These are phyloP conservation scores for Saitozyma podzolica DNA, from an alignment of 768 basidiomycete species.

Conservation along the genomic window DNA sequence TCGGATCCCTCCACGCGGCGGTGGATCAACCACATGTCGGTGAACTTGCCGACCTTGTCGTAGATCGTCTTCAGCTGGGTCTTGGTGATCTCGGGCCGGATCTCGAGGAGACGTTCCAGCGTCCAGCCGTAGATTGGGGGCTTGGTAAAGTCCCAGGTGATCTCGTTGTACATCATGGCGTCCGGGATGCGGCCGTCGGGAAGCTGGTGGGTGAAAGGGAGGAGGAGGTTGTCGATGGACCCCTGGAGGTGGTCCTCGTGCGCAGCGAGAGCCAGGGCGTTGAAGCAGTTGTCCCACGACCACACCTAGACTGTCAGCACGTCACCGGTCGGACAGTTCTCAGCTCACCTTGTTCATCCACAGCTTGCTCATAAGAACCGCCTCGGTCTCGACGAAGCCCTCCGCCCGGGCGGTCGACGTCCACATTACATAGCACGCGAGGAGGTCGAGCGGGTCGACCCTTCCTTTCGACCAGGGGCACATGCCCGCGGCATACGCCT, in stretches of 20 bases:
- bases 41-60: slow-evolving; percentile 3
- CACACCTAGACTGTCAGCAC: slow-evolving; percentile 1
- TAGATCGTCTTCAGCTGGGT: slow-evolving; percentile 1
- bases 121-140: slow-evolving; percentile 10
- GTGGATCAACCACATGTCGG: background rate
- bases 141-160: background rate
- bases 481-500: background rate
- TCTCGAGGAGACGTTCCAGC: background rate
- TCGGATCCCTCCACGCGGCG: background rate
- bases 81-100: background rate
- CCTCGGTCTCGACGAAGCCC: background rate
- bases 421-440: slow-evolving; percentile 1
- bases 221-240: background rate
- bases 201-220: background rate
- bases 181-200: slow-evolving; percentile 3
- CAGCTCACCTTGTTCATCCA: slow-evolving; percentile 6
- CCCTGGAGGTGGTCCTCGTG: background rate
- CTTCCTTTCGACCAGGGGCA: background rate
- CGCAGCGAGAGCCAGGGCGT: background rate
- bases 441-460: background rate
- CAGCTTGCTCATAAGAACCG: slow-evolving; percentile 2
- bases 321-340: background rate
- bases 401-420: slow-evolving; percentile 1
- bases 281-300: slow-evolving; percentile 8
- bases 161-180: slow-evolving; percentile 1